A percentile compares a stretch with the other conserved stretches of the same genome.
phyloP scores from a whole-genome alignment of 2,329 filamentous ascomycete species.

The Stagonosporopsis vannaccii region DNA sequence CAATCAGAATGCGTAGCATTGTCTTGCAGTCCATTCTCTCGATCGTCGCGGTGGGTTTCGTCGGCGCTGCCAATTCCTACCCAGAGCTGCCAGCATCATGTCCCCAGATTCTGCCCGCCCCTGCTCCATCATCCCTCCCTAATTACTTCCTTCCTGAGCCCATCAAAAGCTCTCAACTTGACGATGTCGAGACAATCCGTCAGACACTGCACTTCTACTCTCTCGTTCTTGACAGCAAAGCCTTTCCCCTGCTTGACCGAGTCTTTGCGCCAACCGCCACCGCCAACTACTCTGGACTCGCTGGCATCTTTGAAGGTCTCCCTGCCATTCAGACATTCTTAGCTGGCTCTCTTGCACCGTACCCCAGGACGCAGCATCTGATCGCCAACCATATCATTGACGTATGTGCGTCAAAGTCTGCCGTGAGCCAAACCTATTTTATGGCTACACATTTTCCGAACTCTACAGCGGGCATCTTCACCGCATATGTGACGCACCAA shows the following conservation, averaged over 20 bases:
- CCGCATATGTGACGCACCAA: slow-evolving; percentile 17
- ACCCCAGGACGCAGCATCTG: slow-evolving; percentile 12
- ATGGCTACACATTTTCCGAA: slow-evolving; percentile 17
- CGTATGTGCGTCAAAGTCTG: slow-evolving; percentile 10
- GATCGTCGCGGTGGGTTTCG: background rate
- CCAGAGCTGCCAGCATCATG: slow-evolving; percentile 10
- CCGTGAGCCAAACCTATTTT: slow-evolving; percentile 14
- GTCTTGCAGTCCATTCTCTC: background rate
- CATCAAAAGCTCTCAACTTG: slow-evolving; percentile 9
- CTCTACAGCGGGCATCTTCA: slow-evolving; percentile 2
- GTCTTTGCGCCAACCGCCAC: slow-evolving; percentile 9
- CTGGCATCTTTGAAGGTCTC: slow-evolving; percentile 10
- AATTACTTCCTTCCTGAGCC: slow-evolving; percentile 8
- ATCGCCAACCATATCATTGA: slow-evolving; percentile 16
- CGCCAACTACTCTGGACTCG: slow-evolving; percentile 13
- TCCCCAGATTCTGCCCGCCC: slow-evolving; percentile 14
- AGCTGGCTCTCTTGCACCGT: slow-evolving; percentile 2
- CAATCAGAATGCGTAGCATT: background rate
- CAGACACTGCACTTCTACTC: slow-evolving; percentile 16
- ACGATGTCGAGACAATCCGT: slow-evolving; percentile 10
- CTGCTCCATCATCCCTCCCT: slow-evolving; percentile 3
- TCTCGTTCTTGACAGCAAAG: slow-evolving; percentile 9
- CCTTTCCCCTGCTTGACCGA: slow-evolving; percentile 10
- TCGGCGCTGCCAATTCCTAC: background rate
- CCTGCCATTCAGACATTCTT: slow-evolving; percentile 11